Evolutionary conservation across 345 rosid genomes (phyloP), one percentile per base, ranked within the genome.

Genomic region (Firmiana major): DNA sequence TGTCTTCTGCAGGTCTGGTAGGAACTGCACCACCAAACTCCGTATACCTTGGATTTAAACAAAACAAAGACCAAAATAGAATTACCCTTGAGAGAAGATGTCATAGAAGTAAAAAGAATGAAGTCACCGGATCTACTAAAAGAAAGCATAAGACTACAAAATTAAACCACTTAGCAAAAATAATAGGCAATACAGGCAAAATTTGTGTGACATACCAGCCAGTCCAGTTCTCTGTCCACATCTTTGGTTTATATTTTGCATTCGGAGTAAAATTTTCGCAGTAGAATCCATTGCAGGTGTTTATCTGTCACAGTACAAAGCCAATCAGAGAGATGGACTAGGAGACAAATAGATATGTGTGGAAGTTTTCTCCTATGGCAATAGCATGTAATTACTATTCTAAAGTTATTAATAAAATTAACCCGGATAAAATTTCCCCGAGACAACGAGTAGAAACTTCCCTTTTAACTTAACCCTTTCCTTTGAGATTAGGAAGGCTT

Each of bases 191-290:
- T 43, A 26, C 48, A 43, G 4, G 26, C 54, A 53, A 68, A 57
- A 72, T 51, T 21, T 73, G 16, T 73, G 12, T 15, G 60, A 71
- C 80, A 79, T 83, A 91, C 96, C 96, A 91, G 67, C 92, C 93
- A 38, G 92, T 90, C 97, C 93, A 91, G 77, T 87, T 86, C 77
- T 91, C 93, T 2, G 96, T 91, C 93, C 93, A 91, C 92, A 91
- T 88, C 83, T 89, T 90, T 8, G 97, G 97, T 62, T 89, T 91
- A 60, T 87, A 79, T 53, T 71, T 78, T 63, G 73, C 64, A 73
- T 89, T 90, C 54, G 97, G 97, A n/a, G 83, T 53, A 77, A 90
- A 91, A 72, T 83, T 75, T 49, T 91, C 92, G 0, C 93, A 90
- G 78, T 91, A 91, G 82, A 86, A 90, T 48, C 87, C 96, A 78